phyloP scores from a whole-genome alignment of 179 eudicot species.

The Heliamphora pulchella region DNA sequence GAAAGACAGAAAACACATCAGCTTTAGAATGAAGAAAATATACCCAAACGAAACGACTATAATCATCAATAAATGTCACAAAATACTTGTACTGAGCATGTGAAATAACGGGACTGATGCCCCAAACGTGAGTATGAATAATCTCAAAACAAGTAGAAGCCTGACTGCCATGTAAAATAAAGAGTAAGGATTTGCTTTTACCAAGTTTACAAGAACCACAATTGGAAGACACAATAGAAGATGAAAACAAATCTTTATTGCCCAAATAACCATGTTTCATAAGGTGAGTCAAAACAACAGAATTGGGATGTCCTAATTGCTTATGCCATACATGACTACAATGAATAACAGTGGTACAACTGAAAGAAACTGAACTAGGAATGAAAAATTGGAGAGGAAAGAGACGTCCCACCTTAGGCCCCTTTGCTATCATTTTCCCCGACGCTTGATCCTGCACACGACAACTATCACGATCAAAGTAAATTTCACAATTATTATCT shows the following conservation, averaged over 20 bases:
- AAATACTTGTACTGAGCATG: neutral
- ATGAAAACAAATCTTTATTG: neutral
- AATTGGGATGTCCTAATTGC: constrained; percentile 12
- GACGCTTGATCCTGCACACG: constrained; percentile 15
- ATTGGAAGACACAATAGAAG: neutral
- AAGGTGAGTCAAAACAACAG: neutral
- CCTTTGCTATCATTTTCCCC: constrained; percentile 9
- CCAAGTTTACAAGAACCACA: constrained; percentile 2
- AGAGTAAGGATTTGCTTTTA: constrained; percentile 10
- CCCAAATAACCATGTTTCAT: constrained; percentile 9
- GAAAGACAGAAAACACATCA: constrained; percentile 11
- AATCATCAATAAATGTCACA: constrained; percentile 12
- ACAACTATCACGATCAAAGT: constrained; percentile 11
- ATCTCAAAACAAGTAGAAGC: neutral
- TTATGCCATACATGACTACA: neutral
- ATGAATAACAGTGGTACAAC: neutral
- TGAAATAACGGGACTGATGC: neutral
- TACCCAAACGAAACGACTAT: constrained; percentile 11
- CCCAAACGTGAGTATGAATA: constrained; percentile 6
- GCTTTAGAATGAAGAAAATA: constrained; percentile 15
- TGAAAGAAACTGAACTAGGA: neutral
- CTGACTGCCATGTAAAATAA: neutral
- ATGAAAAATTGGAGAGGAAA: constrained; percentile 6
- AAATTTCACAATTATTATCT: neutral
- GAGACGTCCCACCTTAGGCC: constrained; percentile 15